A percentile compares a stretch with the other conserved stretches of the same genome.
phyloP scores from a whole-genome alignment of 2,329 filamentous ascomycete species.

The Byssoonygena ceratinophila region DNA sequence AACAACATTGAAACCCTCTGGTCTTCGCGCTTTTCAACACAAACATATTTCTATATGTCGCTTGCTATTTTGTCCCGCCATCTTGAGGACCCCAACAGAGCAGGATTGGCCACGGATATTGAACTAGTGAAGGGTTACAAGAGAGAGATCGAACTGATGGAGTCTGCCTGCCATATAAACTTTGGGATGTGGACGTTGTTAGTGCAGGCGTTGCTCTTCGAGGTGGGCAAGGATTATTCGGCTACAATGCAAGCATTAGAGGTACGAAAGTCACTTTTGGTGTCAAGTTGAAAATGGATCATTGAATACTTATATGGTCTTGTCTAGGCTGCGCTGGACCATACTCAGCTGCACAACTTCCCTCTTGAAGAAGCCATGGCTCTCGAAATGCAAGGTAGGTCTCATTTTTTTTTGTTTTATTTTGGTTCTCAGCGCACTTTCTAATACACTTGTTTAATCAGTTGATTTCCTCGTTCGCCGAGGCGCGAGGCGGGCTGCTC shows the following conservation, averaged over 20 bases:
- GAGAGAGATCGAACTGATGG: conserved; percentile 43
- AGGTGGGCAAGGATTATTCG: conserved; percentile 38
- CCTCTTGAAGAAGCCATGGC: conserved; percentile 50
- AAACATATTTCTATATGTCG: conserved; percentile 39
- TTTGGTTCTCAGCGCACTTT: neutral
- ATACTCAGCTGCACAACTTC: conserved; percentile 49
- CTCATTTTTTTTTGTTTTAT: neutral
- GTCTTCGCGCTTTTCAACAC: conserved; percentile 36
- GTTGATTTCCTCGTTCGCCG: conserved; percentile 48
- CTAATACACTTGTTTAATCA: conserved; percentile 32
- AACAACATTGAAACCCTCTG: conserved; percentile 37
- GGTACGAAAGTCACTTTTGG: conserved; percentile 15
- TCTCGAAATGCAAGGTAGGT: conserved; percentile 48
- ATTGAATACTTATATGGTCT: conserved; percentile 25
- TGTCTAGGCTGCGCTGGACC: conserved; percentile 47
- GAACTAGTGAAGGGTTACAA: conserved; percentile 42
- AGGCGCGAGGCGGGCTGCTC: conserved; percentile 49
- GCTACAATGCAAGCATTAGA: conserved; percentile 36
- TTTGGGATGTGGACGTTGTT: conserved; percentile 49
- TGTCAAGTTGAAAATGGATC: neutral
- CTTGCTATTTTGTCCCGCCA: conserved; percentile 36
- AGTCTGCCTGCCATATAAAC: conserved; percentile 47
- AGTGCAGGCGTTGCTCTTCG: conserved; percentile 46
- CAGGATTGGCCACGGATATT: conserved; percentile 40
- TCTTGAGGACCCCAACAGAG: conserved; percentile 33